phyloP scores from a whole-genome alignment of 495 filamentous ascomycete species.

The Xylaria castorea region DNA sequence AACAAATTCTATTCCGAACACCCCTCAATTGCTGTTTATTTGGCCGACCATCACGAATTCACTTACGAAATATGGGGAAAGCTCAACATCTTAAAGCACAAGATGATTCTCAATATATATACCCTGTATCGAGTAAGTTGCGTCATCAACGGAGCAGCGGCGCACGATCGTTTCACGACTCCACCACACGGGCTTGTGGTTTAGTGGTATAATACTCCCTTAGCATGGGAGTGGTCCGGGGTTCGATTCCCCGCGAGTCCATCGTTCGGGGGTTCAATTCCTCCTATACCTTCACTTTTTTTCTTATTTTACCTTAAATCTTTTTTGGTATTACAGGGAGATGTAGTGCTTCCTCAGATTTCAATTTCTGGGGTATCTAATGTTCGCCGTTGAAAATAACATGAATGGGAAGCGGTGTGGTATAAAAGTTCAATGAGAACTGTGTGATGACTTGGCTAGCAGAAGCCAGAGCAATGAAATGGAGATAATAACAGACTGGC shows the following conservation, averaged over 20 bases:
- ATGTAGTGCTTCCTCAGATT: too few relatives aligned
- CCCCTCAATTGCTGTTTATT: background rate
- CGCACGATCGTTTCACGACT: background rate
- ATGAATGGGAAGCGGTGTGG: too few relatives aligned
- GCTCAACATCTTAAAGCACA: background rate
- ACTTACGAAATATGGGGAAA: background rate
- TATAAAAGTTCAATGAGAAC: too few relatives aligned
- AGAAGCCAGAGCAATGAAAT: background rate
- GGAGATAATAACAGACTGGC: background rate
- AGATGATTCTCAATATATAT: background rate
- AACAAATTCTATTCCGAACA: background rate
- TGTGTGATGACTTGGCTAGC: too few relatives aligned
- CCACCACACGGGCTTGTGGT: slow-evolving; percentile 27
- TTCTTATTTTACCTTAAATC: too few relatives aligned
- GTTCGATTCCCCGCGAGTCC: slow-evolving; percentile 65
- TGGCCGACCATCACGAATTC: background rate
- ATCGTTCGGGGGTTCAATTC: slow-evolving; percentile 27
- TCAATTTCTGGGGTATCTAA: too few relatives aligned
- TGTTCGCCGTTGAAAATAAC: too few relatives aligned
- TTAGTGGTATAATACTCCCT: slow-evolving; percentile 35
- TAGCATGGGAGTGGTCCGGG: slow-evolving; percentile 59
- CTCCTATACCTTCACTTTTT: slow-evolving; percentile 2
- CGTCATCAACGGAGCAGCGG: background rate
- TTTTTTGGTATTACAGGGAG: background rate
- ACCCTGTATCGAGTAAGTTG: too few relatives aligned